A percentile compares a stretch with the other conserved stretches of the same genome.
phyloP scores from a whole-genome alignment of 768 basidiomycete genomes.

The Gelatoporia subvermispora region DNA sequence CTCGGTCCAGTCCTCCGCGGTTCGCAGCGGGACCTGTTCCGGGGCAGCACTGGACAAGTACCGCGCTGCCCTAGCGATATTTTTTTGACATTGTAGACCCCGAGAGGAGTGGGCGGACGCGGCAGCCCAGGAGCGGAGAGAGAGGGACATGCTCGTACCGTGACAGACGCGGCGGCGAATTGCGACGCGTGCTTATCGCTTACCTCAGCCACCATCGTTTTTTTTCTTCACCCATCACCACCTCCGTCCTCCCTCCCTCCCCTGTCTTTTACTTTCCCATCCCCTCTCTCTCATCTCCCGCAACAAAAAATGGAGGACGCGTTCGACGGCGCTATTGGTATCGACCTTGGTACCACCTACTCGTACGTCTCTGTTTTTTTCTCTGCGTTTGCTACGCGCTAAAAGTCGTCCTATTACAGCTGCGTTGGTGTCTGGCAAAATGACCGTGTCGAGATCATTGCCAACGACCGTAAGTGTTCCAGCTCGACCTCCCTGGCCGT shows the following conservation, averaged over 20 bases:
- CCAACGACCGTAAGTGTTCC: conserved; percentile 79
- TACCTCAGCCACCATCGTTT: conserved; percentile 51
- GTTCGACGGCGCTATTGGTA: conserved; percentile 96
- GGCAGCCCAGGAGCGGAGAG: conserved; percentile 14
- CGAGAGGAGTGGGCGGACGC: conserved; percentile 16
- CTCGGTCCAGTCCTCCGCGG: conserved; percentile 58
- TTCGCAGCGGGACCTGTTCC: conserved; percentile 31
- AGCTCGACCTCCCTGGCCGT: conserved; percentile 4
- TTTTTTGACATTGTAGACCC: neutral
- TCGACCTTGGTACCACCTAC: conserved; percentile 97
- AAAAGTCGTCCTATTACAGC: conserved; percentile 34
- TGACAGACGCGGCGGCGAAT: conserved; percentile 28
- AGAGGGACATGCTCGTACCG: conserved; percentile 19
- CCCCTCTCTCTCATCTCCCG: conserved; percentile 29
- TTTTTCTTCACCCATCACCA: conserved; percentile 35
- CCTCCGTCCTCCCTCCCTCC: conserved; percentile 15
- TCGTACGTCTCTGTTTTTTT: conserved; percentile 48
- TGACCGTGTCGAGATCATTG: conserved; percentile 99
- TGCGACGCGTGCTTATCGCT: conserved; percentile 26
- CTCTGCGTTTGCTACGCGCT: neutral
- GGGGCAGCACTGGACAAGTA: conserved; percentile 3
- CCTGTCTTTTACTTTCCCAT: conserved; percentile 20
- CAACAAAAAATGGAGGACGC: conserved; percentile 78
- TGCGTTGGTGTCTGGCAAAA: conserved; percentile 99
- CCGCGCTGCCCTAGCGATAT: neutral